Percentiles rank a stretch among this genome's conserved stretches.
Conservation (phyloP, 306 rosid genomes). For the Quercus agrifolia region DNA sequence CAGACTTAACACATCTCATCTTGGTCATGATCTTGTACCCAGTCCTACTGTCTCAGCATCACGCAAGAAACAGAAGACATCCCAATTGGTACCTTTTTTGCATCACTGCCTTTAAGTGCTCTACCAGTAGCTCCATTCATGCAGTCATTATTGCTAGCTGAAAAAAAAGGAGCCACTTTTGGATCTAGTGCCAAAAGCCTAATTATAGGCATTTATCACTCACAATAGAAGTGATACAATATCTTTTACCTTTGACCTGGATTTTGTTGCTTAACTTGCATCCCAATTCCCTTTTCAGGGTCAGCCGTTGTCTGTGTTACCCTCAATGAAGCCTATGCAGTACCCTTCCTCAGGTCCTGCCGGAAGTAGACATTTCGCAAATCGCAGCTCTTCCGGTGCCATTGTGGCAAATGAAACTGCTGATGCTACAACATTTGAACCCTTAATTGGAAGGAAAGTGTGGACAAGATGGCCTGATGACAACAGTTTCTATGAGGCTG, state of each 20-base stretch:
- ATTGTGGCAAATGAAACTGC: slow-evolving; percentile 46
- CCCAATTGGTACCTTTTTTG: slow-evolving; percentile 55
- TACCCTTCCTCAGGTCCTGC: slow-evolving; percentile 50
- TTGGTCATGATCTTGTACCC: slow-evolving; percentile 60
- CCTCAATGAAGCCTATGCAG: slow-evolving; percentile 52
- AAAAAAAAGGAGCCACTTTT: slow-evolving; percentile 25
- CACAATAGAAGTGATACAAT: not conserved
- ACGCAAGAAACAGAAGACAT: slow-evolving; percentile 86
- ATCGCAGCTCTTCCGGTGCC: slow-evolving; percentile 54
- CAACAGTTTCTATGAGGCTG: slow-evolving; percentile 91
- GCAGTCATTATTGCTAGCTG: slow-evolving; percentile 6
- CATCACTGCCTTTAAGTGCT: slow-evolving; percentile 15
- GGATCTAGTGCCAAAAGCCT: not conserved
- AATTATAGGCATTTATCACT: not conserved
- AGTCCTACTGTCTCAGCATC: slow-evolving; percentile 76
- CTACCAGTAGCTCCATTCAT: slow-evolving; percentile 4
- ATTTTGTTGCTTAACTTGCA: not conserved
- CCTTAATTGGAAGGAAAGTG: slow-evolving; percentile 81
- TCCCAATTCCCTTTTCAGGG: slow-evolving; percentile 33
- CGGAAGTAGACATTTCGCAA: slow-evolving; percentile 49
- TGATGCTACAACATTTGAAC: slow-evolving; percentile 49
- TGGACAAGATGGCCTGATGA: slow-evolving; percentile 98
- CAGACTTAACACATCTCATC: slow-evolving; percentile 62
- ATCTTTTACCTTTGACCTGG: not conserved
- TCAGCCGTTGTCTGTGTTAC: slow-evolving; percentile 55